Percentiles rank a stretch among this genome's conserved stretches.
Evolutionary conservation across 495 filamentous ascomycete genomes (phyloP).

Genomic region (Tuber microsphaerosporum): DNA sequence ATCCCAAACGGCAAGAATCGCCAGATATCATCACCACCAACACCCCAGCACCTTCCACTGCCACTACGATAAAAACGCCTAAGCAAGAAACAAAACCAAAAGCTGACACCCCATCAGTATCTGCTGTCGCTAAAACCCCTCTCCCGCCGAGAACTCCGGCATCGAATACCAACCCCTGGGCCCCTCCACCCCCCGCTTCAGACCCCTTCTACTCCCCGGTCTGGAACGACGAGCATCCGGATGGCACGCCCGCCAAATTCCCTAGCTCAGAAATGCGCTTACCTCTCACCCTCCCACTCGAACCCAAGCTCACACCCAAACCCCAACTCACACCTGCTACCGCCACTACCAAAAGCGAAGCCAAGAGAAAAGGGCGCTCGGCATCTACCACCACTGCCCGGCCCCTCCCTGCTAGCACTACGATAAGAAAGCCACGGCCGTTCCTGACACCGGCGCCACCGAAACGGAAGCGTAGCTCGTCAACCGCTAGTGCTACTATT

Average conservation of each 20-base stretch:
- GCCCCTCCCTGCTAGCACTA: not conserved
- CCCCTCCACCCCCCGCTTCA: constrained; percentile 10
- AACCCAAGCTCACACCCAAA: not conserved
- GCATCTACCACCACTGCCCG: not conserved
- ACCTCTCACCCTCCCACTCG: not conserved
- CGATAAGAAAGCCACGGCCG: not conserved
- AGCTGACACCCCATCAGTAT: not conserved
- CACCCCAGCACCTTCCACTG: not conserved
- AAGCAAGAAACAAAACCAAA: not conserved
- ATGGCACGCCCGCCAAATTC: constrained; percentile 35
- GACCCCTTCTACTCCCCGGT: constrained; percentile 35
- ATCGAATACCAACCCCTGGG: constrained; percentile 18
- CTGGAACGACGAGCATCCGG: constrained; percentile 38
- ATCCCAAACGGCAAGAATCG: not conserved
- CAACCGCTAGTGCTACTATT: not conserved
- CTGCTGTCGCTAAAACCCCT: not conserved
- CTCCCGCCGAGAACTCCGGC: not conserved
- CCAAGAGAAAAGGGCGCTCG: not conserved
- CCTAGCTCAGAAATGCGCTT: not conserved
- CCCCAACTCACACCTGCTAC: not conserved
- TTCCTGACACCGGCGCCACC: not conserved
- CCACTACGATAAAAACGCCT: not conserved
- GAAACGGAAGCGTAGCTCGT: constrained; percentile 13
- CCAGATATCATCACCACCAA: not conserved
- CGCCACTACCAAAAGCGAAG: not conserved